Conservation (phyloP, 192 early-diverging fungal species). For the Umbelopsis sp. region DNA sequence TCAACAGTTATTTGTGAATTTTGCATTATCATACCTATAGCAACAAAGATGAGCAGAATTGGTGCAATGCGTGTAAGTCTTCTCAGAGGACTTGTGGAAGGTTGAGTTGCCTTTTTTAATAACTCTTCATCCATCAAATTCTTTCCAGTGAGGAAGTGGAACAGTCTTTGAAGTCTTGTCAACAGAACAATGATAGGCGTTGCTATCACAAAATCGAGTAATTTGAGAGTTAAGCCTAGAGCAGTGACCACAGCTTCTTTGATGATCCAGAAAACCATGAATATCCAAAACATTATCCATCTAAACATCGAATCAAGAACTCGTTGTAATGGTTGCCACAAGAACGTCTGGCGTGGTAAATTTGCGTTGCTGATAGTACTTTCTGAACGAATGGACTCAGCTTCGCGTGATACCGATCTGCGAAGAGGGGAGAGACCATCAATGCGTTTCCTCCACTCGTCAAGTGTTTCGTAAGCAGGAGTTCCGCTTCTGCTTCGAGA, state of each 20-base stretch:
- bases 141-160: neutral
- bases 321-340: slow-evolving; percentile 8
- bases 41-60: neutral
- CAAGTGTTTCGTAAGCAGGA: neutral
- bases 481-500: neutral
- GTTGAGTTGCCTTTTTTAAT: neutral
- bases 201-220: neutral
- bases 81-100: neutral
- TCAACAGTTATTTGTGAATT: neutral
- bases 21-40: neutral
- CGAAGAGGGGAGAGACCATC: neutral
- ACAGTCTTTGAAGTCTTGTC: neutral
- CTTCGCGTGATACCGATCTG: neutral
- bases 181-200: neutral
- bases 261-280: slow-evolving; percentile 21
- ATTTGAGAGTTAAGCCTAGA: neutral
- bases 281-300: slow-evolving; percentile 17
- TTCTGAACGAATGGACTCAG: neutral
- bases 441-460: slow-evolving; percentile 5
- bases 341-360: neutral
- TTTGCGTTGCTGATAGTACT: neutral
- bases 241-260: slow-evolving; percentile 10
- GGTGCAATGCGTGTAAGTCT: neutral
- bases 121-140: slow-evolving; percentile 6
- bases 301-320: neutral